Base-by-base conservation (phyloP, 441 rosid species). In the Flueggea neowawraea region DNA sequence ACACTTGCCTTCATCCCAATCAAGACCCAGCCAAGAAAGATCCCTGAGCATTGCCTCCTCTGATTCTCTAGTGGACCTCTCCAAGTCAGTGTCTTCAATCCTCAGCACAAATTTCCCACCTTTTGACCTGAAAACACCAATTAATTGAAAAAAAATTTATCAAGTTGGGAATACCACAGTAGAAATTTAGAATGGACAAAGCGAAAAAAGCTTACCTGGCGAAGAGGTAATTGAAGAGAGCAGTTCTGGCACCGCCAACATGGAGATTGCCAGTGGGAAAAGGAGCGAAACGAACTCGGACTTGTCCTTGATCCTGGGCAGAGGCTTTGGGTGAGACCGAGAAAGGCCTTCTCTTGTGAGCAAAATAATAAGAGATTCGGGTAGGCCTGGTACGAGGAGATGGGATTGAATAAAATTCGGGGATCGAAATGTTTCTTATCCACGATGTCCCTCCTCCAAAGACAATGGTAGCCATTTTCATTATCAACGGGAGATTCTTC, bases 201-300 rank as follows among this genome's bases (percentile, higher is more conserved):
- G 31, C 16, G 55, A 9, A 50, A 12, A 3, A 0, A 48, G 16
- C 10, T 16, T 39, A 92, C 98, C 97, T 90, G 16, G 97, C 95
- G 65, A 94, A 94, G 57, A 91, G 78, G 79, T 89, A 94, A 72
- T 94, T 94, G 77, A 91, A 94, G 31, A 94, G 97, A 60, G 99
- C 99, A 66, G 99, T 91, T 68, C 99, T 82, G 55, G 97, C 99
- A 57, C 99, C 96, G 12, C 99, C 97, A 32, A 94, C 99, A 57
- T 91, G 99, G 52, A 90, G 93, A 69, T 94, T 90, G 3, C 98
- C 97, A 45, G 99, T 94, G 0, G 99, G 99, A 43, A 97, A 94
- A 58, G 97, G 99, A 73, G 97, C 99, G 71, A 94, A 90, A 64
- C 97, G 98, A 16, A 90, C 98, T 51, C 98, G 83, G 36, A 94